phyloP scores from a whole-genome alignment of 257 asterid species.

The Penstemon davidsonii region DNA sequence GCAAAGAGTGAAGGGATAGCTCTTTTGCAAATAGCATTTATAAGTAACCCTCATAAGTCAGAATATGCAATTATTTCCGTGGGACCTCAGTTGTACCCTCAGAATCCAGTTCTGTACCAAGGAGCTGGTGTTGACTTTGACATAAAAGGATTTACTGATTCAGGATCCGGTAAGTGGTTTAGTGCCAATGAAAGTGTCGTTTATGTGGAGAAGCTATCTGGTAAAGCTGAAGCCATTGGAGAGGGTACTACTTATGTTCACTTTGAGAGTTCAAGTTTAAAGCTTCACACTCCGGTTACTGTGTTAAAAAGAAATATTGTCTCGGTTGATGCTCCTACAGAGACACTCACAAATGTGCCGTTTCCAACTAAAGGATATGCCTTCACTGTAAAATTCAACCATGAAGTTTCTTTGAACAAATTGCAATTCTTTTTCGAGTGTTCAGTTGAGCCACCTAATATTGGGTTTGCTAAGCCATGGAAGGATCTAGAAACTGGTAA shows the following conservation, averaged over 20 bases:
- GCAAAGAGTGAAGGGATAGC: slow-evolving; percentile 70
- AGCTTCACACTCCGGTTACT: slow-evolving; percentile 64
- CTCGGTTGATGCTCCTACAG: slow-evolving; percentile 63
- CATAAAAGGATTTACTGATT: slow-evolving; percentile 55
- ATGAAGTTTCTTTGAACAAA: slow-evolving; percentile 34
- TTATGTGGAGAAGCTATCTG: slow-evolving; percentile 54
- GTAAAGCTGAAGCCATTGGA: slow-evolving; percentile 71
- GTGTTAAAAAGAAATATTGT: slow-evolving; percentile 55
- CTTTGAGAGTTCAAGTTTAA: slow-evolving; percentile 46
- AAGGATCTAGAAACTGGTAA: slow-evolving; percentile 54
- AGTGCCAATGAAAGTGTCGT: slow-evolving; percentile 65
- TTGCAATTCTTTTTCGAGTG: slow-evolving; percentile 46
- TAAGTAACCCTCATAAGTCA: slow-evolving; percentile 53
- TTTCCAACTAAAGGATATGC: slow-evolving; percentile 68
- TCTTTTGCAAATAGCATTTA: slow-evolving; percentile 55
- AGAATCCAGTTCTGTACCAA: slow-evolving; percentile 58
- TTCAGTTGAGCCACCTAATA: slow-evolving; percentile 56
- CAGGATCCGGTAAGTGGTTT: slow-evolving; percentile 65
- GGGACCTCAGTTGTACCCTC: slow-evolving; percentile 75
- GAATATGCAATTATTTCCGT: slow-evolving; percentile 61
- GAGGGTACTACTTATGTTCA: slow-evolving; percentile 60
- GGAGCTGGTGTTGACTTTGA: slow-evolving; percentile 61
- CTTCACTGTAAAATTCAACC: slow-evolving; percentile 50
- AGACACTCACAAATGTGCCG: slow-evolving; percentile 69
- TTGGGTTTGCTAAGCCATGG: slow-evolving; percentile 77